Conservation (phyloP, 495 filamentous ascomycete species). For the Podospora sp. region DNA sequence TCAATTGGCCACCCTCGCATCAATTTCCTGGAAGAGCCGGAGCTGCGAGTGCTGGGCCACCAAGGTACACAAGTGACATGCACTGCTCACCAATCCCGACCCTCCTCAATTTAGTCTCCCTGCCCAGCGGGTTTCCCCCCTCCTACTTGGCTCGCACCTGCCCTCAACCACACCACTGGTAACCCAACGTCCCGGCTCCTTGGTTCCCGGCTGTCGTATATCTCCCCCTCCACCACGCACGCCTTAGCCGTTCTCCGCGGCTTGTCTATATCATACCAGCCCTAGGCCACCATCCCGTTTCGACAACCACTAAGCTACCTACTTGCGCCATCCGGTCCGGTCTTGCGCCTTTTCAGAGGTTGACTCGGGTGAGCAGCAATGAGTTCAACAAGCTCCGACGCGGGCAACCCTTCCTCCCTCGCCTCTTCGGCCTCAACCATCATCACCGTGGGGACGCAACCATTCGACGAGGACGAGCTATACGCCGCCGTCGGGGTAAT, state of each 20-base stretch:
- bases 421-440: conserved; percentile 8
- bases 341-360: background rate
- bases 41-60: background rate
- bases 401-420: background rate
- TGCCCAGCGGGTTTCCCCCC: background rate
- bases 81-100: background rate
- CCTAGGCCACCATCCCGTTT: background rate
- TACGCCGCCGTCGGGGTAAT: conserved; percentile 13
- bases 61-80: background rate
- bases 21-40: background rate
- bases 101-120: too few relatives aligned
- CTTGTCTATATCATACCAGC: background rate
- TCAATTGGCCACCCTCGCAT: background rate
- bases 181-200: background rate
- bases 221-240: background rate
- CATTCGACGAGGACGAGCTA: conserved; percentile 15
- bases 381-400: background rate
- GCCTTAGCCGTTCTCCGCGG: background rate
- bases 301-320: background rate
- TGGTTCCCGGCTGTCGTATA: conserved; percentile 8
- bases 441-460: conserved; percentile 15
- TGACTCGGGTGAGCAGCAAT: background rate
- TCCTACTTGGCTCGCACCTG: background rate
- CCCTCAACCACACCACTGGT: conserved; percentile 1
- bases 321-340: background rate